Conservation (phyloP, 768 basidiomycete genomes). For the Boletus tomentosulus region DNA sequence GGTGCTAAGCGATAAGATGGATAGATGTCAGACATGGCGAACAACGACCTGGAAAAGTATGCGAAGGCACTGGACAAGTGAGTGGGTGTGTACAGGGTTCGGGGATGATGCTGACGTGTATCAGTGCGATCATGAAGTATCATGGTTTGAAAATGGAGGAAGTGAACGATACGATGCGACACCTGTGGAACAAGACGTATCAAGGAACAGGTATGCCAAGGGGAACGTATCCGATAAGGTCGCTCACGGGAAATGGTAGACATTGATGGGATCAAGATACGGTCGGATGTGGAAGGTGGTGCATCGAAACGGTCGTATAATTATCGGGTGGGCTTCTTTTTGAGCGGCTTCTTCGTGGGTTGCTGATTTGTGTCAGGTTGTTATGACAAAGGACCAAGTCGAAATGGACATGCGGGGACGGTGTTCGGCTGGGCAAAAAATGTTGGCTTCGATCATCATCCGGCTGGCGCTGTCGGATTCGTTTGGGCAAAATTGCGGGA, state of each 20-base stretch:
- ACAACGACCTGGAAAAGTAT: constrained; percentile 95
- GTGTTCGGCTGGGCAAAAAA: constrained; percentile 98
- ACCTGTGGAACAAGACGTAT: constrained; percentile 98
- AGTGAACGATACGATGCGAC: constrained; percentile 96
- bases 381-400: constrained; percentile 98
- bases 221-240: background rate
- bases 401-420: constrained; percentile 99
- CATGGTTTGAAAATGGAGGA: constrained; percentile 98
- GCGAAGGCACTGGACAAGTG: constrained; percentile 96
- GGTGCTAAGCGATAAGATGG: background rate
- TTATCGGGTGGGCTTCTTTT: constrained; percentile 66
- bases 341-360: constrained; percentile 3
- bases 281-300: constrained; percentile 89
- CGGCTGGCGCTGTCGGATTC: constrained; percentile 95
- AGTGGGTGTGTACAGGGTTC: constrained; percentile 20
- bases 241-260: constrained; percentile 47
- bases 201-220: constrained; percentile 81
- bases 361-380: constrained; percentile 56
- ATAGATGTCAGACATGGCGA: constrained; percentile 97
- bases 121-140: constrained; percentile 97
- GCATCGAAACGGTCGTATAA: constrained; percentile 93
- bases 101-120: constrained; percentile 13
- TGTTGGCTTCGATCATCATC: constrained; percentile 97
- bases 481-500: constrained; percentile 96
- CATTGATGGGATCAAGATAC: constrained; percentile 95